Conservation (phyloP, 2,329 filamentous ascomycete species). For the Truncatella angustata region DNA sequence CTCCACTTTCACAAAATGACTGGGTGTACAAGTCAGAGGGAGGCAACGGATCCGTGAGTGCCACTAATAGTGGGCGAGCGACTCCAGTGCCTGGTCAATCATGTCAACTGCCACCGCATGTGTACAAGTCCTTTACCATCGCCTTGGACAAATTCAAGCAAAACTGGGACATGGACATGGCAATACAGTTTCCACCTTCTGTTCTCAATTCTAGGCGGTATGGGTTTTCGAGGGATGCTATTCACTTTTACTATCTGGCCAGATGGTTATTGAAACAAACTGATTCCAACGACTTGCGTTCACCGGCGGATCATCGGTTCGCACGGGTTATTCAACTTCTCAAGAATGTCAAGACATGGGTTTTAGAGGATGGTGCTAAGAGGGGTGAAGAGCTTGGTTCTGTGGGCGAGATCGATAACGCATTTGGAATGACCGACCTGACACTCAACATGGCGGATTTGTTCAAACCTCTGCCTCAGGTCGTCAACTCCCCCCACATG, state of each 20-base stretch:
- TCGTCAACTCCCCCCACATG: conserved; percentile 41
- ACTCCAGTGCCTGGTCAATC: conserved; percentile 42
- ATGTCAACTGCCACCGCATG: conserved; percentile 40
- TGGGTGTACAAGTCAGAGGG: conserved; percentile 49
- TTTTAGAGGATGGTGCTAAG: conserved; percentile 60
- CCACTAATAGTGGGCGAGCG: conserved; percentile 42
- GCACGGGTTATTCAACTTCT: conserved; percentile 59
- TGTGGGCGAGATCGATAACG: conserved; percentile 65
- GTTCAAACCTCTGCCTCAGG: conserved; percentile 58
- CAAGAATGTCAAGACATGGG: conserved; percentile 59
- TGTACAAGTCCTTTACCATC: conserved; percentile 46
- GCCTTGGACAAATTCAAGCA: conserved; percentile 72
- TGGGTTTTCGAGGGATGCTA: conserved; percentile 69
- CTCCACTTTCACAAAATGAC: conserved; percentile 57
- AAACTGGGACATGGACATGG: conserved; percentile 69
- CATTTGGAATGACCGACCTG: conserved; percentile 62
- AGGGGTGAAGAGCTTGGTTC: conserved; percentile 68
- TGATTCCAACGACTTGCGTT: conserved; percentile 49
- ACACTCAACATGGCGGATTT: conserved; percentile 71
- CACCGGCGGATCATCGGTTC: conserved; percentile 59
- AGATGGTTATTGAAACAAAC: conserved; percentile 63
- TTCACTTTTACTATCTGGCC: conserved; percentile 73
- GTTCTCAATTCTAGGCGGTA: conserved; percentile 54
- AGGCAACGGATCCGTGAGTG: conserved; percentile 39
- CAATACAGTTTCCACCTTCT: conserved; percentile 62